phyloP scores from a whole-genome alignment of 176 grass and related monocot species.

The Tillandsia fasciculata region DNA sequence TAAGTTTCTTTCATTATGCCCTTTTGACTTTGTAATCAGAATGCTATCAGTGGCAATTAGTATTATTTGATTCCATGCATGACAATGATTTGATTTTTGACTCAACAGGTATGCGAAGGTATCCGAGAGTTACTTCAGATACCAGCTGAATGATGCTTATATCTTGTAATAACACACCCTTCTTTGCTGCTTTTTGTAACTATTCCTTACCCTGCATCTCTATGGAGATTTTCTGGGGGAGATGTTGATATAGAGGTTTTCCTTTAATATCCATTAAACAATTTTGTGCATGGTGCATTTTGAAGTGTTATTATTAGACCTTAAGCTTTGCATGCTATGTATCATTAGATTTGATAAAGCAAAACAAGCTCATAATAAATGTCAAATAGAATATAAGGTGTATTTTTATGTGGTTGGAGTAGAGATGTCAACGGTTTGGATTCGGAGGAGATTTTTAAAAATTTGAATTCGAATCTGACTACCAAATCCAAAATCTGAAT shows the following conservation, averaged over 20 bases:
- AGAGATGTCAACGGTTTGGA: no score
- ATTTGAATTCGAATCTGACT: no score
- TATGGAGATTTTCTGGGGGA: neutral
- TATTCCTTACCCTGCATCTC: neutral
- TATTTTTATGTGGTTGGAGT: no score
- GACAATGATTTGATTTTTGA: neutral
- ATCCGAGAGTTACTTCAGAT: constrained; percentile 65
- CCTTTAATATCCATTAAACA: no score
- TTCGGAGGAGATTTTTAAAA: no score
- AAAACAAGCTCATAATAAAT: no score
- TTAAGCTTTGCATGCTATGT: no score
- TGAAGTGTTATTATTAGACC: no score
- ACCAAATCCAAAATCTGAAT: no score
- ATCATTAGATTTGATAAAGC: no score
- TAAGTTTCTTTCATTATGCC: neutral
- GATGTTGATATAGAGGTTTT: neutral
- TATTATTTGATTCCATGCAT: neutral
- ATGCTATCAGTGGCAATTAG: neutral
- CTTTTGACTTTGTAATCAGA: neutral
- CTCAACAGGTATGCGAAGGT: constrained; percentile 58
- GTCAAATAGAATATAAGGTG: no score
- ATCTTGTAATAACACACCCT: neutral
- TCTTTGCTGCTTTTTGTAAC: neutral
- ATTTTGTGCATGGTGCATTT: no score
- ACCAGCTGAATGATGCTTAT: constrained; percentile 32